Conservation (phyloP, 768 basidiomycete species). For the Russula earlei region DNA sequence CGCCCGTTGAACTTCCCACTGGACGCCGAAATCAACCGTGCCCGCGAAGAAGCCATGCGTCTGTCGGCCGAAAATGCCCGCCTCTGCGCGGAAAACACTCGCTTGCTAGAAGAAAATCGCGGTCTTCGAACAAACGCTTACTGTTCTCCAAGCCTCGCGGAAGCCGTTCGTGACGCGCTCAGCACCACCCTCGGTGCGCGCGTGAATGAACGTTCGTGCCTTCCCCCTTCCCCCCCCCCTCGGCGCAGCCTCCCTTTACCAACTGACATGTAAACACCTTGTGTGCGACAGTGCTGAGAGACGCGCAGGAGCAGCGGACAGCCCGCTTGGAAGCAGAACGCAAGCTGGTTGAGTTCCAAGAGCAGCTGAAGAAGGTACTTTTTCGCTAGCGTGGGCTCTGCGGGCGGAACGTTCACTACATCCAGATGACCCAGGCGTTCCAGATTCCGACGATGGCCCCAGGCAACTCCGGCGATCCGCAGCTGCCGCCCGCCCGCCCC, state of each 20-base stretch:
- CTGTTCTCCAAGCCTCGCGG: conserved; percentile 15
- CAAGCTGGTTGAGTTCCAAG: conserved; percentile 43
- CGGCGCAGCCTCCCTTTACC: too few species aligned
- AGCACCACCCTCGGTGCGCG: conserved; percentile 14
- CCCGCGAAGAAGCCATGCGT: conserved; percentile 17
- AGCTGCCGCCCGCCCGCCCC: conserved; percentile 16
- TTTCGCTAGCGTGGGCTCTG: conserved; percentile 28
- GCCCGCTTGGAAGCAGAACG: conserved; percentile 32
- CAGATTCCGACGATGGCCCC: conserved; percentile 7
- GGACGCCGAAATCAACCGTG: conserved; percentile 11
- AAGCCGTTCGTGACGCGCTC: conserved; percentile 16
- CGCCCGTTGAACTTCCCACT: neutral
- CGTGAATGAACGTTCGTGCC: conserved; percentile 14
- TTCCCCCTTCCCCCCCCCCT: too few species aligned
- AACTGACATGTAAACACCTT: too few species aligned
- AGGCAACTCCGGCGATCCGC: conserved; percentile 2
- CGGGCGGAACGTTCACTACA: neutral
- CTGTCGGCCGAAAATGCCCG: conserved; percentile 18
- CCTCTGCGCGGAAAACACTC: conserved; percentile 16
- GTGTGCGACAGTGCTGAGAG: conserved; percentile 12
- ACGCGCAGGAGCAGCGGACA: conserved; percentile 29
- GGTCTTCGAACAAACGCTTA: conserved; percentile 12
- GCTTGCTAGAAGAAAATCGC: conserved; percentile 16
- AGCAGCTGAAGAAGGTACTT: conserved; percentile 44
- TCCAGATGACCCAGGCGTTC: conserved; percentile 21